A percentile compares a stretch with the other conserved stretches of the same genome.
Evolutionary conservation across 225 moss, liverwort and hornwort genomes (phyloP).

Genomic region (Takakia lepidozioides): DNA sequence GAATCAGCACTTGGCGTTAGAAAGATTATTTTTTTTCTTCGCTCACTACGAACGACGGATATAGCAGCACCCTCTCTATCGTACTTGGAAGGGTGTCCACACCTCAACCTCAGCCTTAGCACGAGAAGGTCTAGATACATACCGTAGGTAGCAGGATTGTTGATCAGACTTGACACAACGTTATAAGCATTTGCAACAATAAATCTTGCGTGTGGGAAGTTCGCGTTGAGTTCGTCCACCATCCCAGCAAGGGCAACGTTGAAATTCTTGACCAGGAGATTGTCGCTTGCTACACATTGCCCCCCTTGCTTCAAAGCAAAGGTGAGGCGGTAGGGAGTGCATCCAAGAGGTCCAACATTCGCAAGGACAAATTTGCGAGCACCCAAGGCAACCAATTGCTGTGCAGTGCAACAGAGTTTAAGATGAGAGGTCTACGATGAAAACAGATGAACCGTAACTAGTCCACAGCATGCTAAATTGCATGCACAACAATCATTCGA

Average conservation of each 20-base stretch:
- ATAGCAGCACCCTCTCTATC: too few species aligned
- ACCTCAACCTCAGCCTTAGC: too few species aligned
- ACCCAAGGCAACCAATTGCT: constrained; percentile 40
- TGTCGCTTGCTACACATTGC: constrained; percentile 38
- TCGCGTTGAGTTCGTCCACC: constrained; percentile 33
- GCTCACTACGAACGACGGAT: too few species aligned
- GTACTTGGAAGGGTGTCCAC: too few species aligned
- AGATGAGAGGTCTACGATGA: too few species aligned
- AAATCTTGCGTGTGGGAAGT: constrained; percentile 17
- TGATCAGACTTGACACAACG: constrained; percentile 29
- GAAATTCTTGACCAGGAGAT: constrained; percentile 24
- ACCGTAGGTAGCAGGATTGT: constrained; percentile 34
- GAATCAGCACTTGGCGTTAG: too few species aligned
- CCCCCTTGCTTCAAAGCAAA: constrained; percentile 6
- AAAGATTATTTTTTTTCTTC: too few species aligned
- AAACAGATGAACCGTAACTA: too few species aligned
- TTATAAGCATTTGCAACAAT: constrained; percentile 33
- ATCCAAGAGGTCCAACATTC: constrained; percentile 54
- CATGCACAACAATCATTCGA: too few species aligned
- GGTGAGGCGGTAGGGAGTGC: constrained; percentile 45
- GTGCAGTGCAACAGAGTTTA: neutral
- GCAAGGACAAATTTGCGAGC: constrained; percentile 44
- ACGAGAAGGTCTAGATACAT: too few species aligned
- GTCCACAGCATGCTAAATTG: too few species aligned
- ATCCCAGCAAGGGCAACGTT: constrained; percentile 33